phyloP scores from a whole-genome alignment of 257 asterid genomes.

The Plantago ovata region DNA sequence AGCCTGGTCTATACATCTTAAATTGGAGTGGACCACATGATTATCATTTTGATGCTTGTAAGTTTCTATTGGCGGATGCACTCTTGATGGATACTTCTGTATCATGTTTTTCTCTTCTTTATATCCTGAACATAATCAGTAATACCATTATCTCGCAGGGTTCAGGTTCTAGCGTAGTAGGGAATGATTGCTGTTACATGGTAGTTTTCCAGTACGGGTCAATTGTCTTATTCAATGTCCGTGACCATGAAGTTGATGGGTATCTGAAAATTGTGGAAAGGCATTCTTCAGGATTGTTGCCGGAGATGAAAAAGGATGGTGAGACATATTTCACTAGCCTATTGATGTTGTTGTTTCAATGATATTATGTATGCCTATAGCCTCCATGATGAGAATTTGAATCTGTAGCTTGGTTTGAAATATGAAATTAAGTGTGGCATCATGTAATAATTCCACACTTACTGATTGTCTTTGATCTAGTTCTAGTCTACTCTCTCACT shows the following conservation, averaged over 20 bases:
- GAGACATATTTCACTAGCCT: conserved; percentile 28
- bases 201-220: conserved; percentile 97
- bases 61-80: neutral
- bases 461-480: too few species aligned
- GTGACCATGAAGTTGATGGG: conserved; percentile 76
- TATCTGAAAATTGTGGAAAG: conserved; percentile 69
- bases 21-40: neutral
- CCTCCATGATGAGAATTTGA: too few species aligned
- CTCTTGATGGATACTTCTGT: neutral
- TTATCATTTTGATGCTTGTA: neutral
- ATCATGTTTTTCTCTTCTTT: neutral
- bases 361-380: too few species aligned
- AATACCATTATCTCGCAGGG: conserved; percentile 41
- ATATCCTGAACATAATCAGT: conserved; percentile 11
- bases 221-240: conserved; percentile 82
- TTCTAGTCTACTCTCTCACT: too few species aligned
- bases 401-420: neutral
- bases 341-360: too few species aligned
- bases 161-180: conserved; percentile 55
- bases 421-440: neutral
- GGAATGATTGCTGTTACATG: conserved; percentile 70
- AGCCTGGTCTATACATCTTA: neutral
- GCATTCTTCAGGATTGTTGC: conserved; percentile 82
- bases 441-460: neutral
- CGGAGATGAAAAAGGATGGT: conserved; percentile 98